Conservation (phyloP, 352 stramenopile genomes). For the Phytopythium boreale region DNA sequence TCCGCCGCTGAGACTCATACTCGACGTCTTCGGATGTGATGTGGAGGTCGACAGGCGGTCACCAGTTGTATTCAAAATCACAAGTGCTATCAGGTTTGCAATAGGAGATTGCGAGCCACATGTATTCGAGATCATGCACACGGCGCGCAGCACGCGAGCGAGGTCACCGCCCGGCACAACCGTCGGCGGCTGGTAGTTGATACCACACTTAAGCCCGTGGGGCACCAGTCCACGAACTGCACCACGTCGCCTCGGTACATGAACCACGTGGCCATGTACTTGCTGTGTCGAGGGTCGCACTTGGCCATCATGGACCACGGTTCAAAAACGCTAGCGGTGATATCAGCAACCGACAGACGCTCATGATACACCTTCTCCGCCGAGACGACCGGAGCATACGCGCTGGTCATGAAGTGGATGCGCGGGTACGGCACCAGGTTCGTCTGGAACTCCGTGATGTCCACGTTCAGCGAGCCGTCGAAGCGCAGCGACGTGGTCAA, state of each 20-base stretch:
- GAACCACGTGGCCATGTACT: constrained; percentile 99
- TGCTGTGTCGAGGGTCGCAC: constrained; percentile 98
- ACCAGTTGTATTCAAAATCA: too few species aligned
- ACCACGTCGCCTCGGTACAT: constrained; percentile 98
- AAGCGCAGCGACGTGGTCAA: constrained; percentile 98
- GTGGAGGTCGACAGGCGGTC: too few species aligned
- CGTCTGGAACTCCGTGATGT: constrained; percentile 99
- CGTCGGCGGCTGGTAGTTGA: constrained; percentile 98
- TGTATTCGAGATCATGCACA: constrained; percentile 99
- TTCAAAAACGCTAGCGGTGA: constrained; percentile 99
- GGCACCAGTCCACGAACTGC: constrained; percentile 99
- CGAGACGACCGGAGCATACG: constrained; percentile 98
- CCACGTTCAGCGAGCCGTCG: constrained; percentile 97
- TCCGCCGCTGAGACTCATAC: too few species aligned
- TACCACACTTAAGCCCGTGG: constrained; percentile 98
- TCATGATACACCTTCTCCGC: constrained; percentile 98
- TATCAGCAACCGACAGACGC: constrained; percentile 96
- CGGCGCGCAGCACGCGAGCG: constrained; percentile 95
- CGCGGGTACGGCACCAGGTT: constrained; percentile 99
- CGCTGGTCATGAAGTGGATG: constrained; percentile 99
- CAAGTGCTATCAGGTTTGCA: too few species aligned
- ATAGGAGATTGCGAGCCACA: too few species aligned
- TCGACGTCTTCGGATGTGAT: too few species aligned
- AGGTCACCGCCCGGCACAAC: constrained; percentile 97
- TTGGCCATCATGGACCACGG: constrained; percentile 99